Evolutionary conservation across 75 land plant genomes (phyloP).

Genomic region (Pseudotsuga menziesii): DNA sequence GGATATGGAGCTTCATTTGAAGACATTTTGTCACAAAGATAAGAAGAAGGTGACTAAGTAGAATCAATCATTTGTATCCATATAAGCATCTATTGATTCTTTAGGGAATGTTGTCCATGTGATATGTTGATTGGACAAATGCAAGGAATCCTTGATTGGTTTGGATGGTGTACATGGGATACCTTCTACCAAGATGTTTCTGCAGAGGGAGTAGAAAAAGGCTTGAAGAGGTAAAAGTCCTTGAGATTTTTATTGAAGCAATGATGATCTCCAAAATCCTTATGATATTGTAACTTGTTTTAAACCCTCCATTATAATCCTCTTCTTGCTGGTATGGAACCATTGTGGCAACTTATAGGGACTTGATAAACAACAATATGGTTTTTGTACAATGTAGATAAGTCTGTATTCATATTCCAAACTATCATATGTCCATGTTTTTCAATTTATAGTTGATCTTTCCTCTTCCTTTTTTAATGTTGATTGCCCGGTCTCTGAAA

Average conservation of each 20-base stretch:
- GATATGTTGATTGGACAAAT: conserved; percentile 24
- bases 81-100: neutral
- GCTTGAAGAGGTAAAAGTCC: conserved; percentile 20
- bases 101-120: neutral
- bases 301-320: neutral
- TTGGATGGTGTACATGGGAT: conserved; percentile 99
- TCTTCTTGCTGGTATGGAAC: neutral
- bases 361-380: no score
- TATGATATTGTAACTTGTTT: neutral
- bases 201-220: conserved; percentile 75
- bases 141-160: conserved; percentile 87
- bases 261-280: neutral
- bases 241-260: neutral
- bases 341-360: no score
- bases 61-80: neutral
- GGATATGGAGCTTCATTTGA: conserved; percentile 24
- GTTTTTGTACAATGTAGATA: no score
- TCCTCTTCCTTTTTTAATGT: no score
- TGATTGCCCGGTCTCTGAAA: no score
- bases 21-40: conserved; percentile 24
- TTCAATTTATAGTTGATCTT: no score
- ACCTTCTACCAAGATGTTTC: conserved; percentile 96
- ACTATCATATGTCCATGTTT: no score
- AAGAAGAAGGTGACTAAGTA: conserved; percentile 36
- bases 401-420: no score